Evolutionary conservation across 2,329 filamentous ascomycete genomes (phyloP).

Genomic region (Ascochyta clinopodiicola): DNA sequence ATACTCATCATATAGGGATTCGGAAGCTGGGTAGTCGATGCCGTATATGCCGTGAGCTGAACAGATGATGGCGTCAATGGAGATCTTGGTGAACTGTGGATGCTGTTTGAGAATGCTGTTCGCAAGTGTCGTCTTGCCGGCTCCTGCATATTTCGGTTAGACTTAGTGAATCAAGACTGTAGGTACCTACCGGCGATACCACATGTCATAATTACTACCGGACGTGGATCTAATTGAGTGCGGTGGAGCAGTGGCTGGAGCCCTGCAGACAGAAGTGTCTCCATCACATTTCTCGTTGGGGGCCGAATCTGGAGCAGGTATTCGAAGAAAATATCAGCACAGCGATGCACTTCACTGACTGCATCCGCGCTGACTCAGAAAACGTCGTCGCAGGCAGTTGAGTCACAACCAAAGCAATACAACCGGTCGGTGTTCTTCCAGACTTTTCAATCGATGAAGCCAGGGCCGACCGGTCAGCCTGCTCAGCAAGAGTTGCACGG

Average conservation of each 20-base stretch:
- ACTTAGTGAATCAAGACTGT: no score
- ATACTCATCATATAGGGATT: slow-evolving; percentile 9
- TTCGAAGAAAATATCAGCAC: background rate
- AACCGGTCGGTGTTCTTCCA: background rate
- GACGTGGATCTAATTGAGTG: slow-evolving; percentile 3
- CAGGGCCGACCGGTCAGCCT: background rate
- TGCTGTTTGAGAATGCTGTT: slow-evolving; percentile 3
- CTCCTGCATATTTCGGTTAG: background rate
- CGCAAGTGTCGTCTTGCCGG: slow-evolving; percentile 20
- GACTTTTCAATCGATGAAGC: background rate
- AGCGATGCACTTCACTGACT: background rate
- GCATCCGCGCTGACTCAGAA: background rate
- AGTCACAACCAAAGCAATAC: background rate
- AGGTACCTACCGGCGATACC: slow-evolving; percentile 12
- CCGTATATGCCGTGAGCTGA: slow-evolving; percentile 17
- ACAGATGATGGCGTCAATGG: slow-evolving; percentile 17
- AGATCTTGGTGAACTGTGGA: slow-evolving; percentile 13
- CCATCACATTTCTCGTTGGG: background rate
- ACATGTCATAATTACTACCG: slow-evolving; percentile 16
- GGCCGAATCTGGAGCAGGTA: background rate
- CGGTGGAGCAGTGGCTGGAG: slow-evolving; percentile 1
- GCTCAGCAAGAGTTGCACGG: background rate
- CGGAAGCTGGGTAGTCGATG: slow-evolving; percentile 14
- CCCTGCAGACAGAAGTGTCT: background rate
- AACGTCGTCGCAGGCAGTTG: background rate